These are phyloP conservation scores for Elsinoe arachidis DNA, from an alignment of 2,329 filamentous ascomycete genomes.

Conservation along the genomic window DNA sequence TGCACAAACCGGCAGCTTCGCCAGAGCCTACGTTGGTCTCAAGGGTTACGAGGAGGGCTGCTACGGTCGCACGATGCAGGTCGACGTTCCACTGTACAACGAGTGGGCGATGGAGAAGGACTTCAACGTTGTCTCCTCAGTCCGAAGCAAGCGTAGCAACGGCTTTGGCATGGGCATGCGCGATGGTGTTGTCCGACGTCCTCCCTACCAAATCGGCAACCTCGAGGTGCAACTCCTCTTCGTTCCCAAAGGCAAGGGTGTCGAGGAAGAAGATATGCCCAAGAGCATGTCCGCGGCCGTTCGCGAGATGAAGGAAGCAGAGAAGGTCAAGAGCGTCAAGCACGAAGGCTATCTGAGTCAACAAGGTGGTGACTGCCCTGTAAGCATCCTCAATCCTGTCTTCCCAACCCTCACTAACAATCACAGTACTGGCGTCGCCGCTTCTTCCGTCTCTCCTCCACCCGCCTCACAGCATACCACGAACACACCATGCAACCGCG, in stretches of 20 bases:
- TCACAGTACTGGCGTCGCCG: constrained; percentile 88
- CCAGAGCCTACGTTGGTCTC: constrained; percentile 83
- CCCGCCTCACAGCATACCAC: constrained; percentile 90
- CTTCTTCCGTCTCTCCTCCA: constrained; percentile 88
- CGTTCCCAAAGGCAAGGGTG: constrained; percentile 81
- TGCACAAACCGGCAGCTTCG: constrained; percentile 86
- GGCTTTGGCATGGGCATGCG: constrained; percentile 43
- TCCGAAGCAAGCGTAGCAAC: constrained; percentile 72
- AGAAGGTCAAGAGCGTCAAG: constrained; percentile 62
- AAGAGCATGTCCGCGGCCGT: constrained; percentile 99
- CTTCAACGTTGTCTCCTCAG: constrained; percentile 63
- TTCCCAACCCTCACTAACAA: constrained; percentile 12
- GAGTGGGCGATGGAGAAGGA: constrained; percentile 92
- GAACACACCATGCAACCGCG: constrained; percentile 91
- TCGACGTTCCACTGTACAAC: constrained; percentile 93
- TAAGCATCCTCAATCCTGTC: constrained; percentile 43
- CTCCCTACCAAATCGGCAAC: constrained; percentile 95
- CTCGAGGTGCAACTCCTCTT: constrained; percentile 90
- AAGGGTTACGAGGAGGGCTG: constrained; percentile 85
- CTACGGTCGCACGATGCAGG: constrained; percentile 78
- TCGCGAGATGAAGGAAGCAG: constrained; percentile 83
- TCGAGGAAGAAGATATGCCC: constrained; percentile 90
- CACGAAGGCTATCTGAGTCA: constrained; percentile 90
- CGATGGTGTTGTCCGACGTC: constrained; percentile 62
- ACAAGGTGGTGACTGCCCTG: constrained; percentile 93